Evolutionary conservation across 768 basidiomycete genomes (phyloP).

Genomic region (Daedaleopsis nitida): DNA sequence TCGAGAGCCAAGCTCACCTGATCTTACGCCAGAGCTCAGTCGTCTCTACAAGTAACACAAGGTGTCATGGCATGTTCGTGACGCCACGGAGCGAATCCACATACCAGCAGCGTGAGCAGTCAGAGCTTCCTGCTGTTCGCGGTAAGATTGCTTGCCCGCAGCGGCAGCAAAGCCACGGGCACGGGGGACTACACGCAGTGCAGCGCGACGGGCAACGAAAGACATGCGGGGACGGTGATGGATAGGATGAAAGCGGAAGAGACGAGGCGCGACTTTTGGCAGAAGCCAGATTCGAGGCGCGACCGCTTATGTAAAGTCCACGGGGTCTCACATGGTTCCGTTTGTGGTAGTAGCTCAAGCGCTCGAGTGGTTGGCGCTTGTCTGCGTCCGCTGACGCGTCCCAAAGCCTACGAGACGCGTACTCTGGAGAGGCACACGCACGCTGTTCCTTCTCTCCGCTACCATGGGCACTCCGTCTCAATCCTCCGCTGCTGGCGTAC

Average conservation of each 20-base stretch:
- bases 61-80: slow-evolving; percentile 4
- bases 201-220: slow-evolving; percentile 49
- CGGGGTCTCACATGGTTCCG: background rate
- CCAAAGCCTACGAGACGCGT: slow-evolving; percentile 22
- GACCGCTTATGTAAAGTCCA: slow-evolving; percentile 9
- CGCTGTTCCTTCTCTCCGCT: slow-evolving; percentile 16
- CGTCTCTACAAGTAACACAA: slow-evolving; percentile 47
- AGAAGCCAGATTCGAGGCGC: slow-evolving; percentile 17
- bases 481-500: slow-evolving; percentile 85
- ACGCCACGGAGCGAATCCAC: slow-evolving; percentile 5
- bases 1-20: slow-evolving; percentile 49
- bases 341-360: background rate
- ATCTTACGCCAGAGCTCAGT: slow-evolving; percentile 86
- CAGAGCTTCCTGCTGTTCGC: slow-evolving; percentile 27
- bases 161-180: slow-evolving; percentile 30
- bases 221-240: slow-evolving; percentile 31
- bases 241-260: slow-evolving; percentile 17
- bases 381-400: slow-evolving; percentile 42
- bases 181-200: slow-evolving; percentile 44
- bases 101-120: slow-evolving; percentile 28
- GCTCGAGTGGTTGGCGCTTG: slow-evolving; percentile 4
- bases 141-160: slow-evolving; percentile 25
- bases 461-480: slow-evolving; percentile 71
- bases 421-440: slow-evolving; percentile 12
- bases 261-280: slow-evolving; percentile 22